These are phyloP conservation scores for Eutrema yunnanense DNA, from an alignment of 345 rosid species.

Conservation along the genomic window DNA sequence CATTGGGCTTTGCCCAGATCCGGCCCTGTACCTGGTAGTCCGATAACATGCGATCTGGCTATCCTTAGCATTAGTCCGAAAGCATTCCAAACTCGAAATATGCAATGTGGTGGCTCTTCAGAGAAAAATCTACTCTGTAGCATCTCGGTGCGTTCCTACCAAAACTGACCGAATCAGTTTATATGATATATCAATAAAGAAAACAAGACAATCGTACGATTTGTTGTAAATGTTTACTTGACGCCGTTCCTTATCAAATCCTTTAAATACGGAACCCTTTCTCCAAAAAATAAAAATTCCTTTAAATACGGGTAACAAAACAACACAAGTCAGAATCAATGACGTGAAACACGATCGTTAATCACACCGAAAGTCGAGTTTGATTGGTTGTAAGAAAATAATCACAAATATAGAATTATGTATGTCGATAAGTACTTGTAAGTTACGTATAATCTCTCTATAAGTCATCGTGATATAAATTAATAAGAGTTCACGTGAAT, in stretches of 20 bases:
- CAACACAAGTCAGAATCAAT: constrained; percentile 8
- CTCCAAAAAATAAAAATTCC: not conserved
- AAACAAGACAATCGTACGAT: not conserved
- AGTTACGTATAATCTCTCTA: not conserved
- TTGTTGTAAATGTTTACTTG: not conserved
- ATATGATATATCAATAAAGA: no score
- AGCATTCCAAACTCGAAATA: no score
- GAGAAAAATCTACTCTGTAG: no score
- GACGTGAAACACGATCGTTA: constrained; percentile 1
- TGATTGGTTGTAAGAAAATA: not conserved
- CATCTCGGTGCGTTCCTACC: no score
- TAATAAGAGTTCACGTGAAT: constrained; percentile 12
- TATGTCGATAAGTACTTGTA: not conserved
- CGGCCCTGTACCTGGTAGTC: no score
- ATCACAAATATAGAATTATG: not conserved
- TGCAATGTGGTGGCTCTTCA: no score
- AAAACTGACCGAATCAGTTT: no score
- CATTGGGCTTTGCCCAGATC: no score
- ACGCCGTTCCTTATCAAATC: not conserved
- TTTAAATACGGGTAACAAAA: constrained; percentile 1
- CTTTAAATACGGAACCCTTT: not conserved
- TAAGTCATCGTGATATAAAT: not conserved
- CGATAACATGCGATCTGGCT: no score
- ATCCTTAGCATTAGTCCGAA: no score
- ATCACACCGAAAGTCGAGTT: not conserved